Evolutionary conservation across 148 eudicot genomes (phyloP).

Genomic region (Chenopodium berlandieri): DNA sequence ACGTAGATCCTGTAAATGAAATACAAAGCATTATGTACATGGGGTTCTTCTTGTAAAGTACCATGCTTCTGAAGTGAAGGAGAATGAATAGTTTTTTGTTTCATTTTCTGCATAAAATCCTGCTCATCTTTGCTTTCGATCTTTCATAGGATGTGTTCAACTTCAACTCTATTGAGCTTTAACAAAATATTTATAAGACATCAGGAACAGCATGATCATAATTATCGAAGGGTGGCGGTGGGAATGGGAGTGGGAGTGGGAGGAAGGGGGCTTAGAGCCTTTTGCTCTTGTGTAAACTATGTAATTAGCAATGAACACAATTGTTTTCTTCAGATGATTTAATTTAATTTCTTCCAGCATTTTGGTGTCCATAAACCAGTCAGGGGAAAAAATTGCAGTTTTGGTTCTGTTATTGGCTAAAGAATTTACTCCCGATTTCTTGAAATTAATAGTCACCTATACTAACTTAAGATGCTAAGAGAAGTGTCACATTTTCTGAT

Average conservation of each 20-base stretch:
- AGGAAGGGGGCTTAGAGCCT: not conserved
- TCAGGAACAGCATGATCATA: too few species aligned
- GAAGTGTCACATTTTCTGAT: not conserved
- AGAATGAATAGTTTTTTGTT: conserved; percentile 9
- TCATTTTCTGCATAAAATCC: not conserved
- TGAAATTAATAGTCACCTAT: not conserved
- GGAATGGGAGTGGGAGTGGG: not conserved
- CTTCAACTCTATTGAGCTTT: not conserved
- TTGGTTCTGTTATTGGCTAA: not conserved
- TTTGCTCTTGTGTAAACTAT: not conserved
- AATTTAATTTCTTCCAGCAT: not conserved
- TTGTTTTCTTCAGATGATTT: too few species aligned
- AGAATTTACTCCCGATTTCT: not conserved
- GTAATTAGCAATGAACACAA: not conserved
- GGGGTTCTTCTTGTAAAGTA: conserved; percentile 10
- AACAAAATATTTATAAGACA: not conserved
- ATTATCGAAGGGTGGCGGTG: too few species aligned
- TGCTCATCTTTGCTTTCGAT: not conserved
- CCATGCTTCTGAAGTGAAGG: conserved; percentile 1
- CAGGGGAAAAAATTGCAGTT: not conserved
- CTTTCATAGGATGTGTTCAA: not conserved
- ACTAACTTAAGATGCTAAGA: too few species aligned
- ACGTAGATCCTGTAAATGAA: conserved; percentile 15
- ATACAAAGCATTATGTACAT: conserved; percentile 14
- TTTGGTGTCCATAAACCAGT: not conserved